Evolutionary conservation across 2,329 filamentous ascomycete species (phyloP).

Genomic region (Hymenotorrendiella dingleyae): DNA sequence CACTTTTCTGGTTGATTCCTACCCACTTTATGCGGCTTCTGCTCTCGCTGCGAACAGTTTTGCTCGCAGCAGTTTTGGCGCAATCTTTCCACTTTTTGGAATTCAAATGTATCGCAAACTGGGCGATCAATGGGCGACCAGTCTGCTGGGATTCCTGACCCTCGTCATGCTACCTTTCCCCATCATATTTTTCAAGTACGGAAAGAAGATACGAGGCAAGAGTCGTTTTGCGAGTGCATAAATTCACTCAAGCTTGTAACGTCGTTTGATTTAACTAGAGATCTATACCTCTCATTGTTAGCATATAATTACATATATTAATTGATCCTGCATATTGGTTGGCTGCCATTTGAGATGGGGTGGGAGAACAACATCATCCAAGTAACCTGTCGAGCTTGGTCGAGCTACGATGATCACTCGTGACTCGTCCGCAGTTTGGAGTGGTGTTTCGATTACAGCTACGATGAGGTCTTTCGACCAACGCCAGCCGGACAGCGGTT

Average conservation of each 20-base stretch:
- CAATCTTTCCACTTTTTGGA: slow-evolving; percentile 71
- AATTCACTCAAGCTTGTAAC: neutral
- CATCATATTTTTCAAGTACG: slow-evolving; percentile 56
- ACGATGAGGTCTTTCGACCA: neutral
- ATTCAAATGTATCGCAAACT: slow-evolving; percentile 65
- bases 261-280: neutral
- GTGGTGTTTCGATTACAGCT: slow-evolving; percentile 6
- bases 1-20: slow-evolving; percentile 74
- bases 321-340: neutral
- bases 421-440: slow-evolving; percentile 5
- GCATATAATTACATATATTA: slow-evolving; percentile 1
- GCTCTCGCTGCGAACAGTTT: slow-evolving; percentile 82
- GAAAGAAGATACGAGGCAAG: slow-evolving; percentile 48
- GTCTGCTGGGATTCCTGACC: slow-evolving; percentile 54
- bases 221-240: slow-evolving; percentile 39
- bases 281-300: neutral
- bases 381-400: too few species aligned
- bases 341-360: neutral
- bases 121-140: slow-evolving; percentile 65
- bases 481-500: too few species aligned
- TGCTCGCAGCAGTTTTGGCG: slow-evolving; percentile 71
- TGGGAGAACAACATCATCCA: slow-evolving; percentile 6
- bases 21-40: slow-evolving; percentile 67
- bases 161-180: slow-evolving; percentile 59
- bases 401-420: neutral